A percentile compares a stretch with the other conserved stretches of the same genome.
phyloP scores from a whole-genome alignment of 805 yeast species.

The Komagataella mondaviorum region DNA sequence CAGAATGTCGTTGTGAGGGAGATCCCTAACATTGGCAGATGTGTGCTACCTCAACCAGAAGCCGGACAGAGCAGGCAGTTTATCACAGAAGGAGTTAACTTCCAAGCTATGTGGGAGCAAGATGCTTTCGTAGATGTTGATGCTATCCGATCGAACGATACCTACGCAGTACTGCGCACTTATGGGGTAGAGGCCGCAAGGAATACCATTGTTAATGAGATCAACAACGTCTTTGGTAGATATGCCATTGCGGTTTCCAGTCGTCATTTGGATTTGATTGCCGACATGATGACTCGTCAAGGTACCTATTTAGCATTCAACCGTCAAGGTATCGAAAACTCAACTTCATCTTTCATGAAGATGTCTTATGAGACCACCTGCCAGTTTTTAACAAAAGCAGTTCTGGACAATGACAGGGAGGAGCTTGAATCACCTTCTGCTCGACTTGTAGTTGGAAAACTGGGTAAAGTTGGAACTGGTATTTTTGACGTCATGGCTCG shows the following conservation, averaged over 20 bases:
- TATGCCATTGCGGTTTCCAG: slow-evolving; percentile 88
- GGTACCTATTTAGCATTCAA: slow-evolving; percentile 94
- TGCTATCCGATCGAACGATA: slow-evolving; percentile 83
- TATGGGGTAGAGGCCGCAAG: slow-evolving; percentile 99
- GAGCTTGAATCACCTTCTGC: slow-evolving; percentile 87
- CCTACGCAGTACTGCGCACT: slow-evolving; percentile 75
- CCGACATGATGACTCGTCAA: slow-evolving; percentile 98
- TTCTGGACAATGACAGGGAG: slow-evolving; percentile 82
- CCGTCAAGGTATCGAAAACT: slow-evolving; percentile 95
- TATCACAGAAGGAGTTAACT: slow-evolving; percentile 97
- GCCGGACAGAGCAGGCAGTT: slow-evolving; percentile 56
- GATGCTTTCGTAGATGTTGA: slow-evolving; percentile 86
- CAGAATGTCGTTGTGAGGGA: slow-evolving; percentile 87
- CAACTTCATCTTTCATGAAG: slow-evolving; percentile 93
- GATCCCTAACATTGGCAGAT: slow-evolving; percentile 82
- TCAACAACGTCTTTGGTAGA: slow-evolving; percentile 88
- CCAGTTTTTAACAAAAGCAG: slow-evolving; percentile 94
- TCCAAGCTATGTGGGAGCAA: slow-evolving; percentile 97
- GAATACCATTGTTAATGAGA: slow-evolving; percentile 91
- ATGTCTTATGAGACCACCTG: slow-evolving; percentile 99
- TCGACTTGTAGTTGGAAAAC: slow-evolving; percentile 81
- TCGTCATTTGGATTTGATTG: slow-evolving; percentile 93
- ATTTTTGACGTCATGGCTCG: slow-evolving; percentile 67
- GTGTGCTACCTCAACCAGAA: slow-evolving; percentile 68
- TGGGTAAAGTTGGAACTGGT: slow-evolving; percentile 91